Conservation (phyloP, 1,284 basidiomycete species). For the Fistulinella staudtii region DNA sequence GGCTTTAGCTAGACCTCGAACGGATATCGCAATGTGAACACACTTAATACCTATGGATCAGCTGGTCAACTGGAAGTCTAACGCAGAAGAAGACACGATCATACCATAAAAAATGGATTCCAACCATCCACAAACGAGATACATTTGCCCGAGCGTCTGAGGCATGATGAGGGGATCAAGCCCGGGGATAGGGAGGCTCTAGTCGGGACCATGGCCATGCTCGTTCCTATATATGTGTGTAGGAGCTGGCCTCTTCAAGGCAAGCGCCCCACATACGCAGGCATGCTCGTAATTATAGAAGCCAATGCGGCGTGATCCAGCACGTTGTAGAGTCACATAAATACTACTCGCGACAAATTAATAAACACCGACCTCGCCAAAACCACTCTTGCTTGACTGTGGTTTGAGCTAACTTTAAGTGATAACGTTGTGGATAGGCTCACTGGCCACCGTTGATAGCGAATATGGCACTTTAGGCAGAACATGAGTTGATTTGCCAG, state of each 20-base stretch:
- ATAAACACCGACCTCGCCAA: neutral
- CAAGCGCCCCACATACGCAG: no score
- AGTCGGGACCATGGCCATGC: neutral
- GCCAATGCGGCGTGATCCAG: neutral
- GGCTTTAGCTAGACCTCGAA: neutral
- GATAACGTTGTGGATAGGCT: neutral
- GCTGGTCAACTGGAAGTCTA: neutral
- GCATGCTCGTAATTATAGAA: neutral
- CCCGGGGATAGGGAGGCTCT: neutral
- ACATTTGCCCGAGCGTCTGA: conserved; percentile 18
- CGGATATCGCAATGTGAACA: neutral
- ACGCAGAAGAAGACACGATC: neutral
- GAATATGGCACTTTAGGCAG: no score
- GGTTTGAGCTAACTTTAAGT: neutral
- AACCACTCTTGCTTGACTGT: neutral
- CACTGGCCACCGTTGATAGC: no score
- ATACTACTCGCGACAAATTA: neutral
- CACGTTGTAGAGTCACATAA: no score
- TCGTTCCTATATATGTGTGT: neutral
- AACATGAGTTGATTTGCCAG: neutral
- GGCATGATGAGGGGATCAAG: conserved; percentile 3
- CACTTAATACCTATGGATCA: conserved; percentile 18
- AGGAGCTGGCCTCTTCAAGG: no score
- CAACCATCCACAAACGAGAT: conserved; percentile 14
- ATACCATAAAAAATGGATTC: conserved; percentile 19